phyloP scores from a whole-genome alignment of 108 stramenopile genomes.

The Skeletonema costatum region DNA sequence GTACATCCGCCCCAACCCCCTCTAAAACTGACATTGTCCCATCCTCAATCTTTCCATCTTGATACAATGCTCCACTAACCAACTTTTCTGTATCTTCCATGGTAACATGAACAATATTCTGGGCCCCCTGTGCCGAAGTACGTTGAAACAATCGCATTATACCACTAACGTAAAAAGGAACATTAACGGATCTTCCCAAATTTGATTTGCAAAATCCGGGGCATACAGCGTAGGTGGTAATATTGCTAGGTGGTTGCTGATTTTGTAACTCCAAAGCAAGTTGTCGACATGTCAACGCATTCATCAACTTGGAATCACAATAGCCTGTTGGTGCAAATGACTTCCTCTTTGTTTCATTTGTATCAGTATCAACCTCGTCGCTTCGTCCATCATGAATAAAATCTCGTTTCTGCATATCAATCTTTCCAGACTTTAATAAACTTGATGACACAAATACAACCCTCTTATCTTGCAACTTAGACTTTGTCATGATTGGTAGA shows the following conservation, averaged over 20 bases:
- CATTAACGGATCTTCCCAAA: constrained; percentile 31
- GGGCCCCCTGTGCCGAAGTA: constrained; percentile 37
- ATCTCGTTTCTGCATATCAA: constrained; percentile 35
- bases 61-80: constrained; percentile 43
- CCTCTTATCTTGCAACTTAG: constrained; percentile 19
- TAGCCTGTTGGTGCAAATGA: constrained; percentile 44
- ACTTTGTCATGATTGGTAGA: constrained; percentile 3
- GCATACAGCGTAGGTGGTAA: constrained; percentile 43
- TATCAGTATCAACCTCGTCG: no score
- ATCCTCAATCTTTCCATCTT: constrained; percentile 44
- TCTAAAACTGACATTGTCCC: constrained; percentile 12
- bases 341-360: neutral
- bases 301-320: constrained; percentile 58
- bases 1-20: constrained; percentile 22
- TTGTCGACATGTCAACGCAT: constrained; percentile 39
- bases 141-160: constrained; percentile 46
- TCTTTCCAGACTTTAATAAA: constrained; percentile 32
- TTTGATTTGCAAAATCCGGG: constrained; percentile 47
- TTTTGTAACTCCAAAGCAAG: constrained; percentile 21
- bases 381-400: constrained; percentile 36
- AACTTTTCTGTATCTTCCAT: constrained; percentile 28
- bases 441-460: constrained; percentile 40
- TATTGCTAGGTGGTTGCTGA: constrained; percentile 9
- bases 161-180: constrained; percentile 19
- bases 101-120: constrained; percentile 41